These are phyloP conservation scores for Xylaria curta DNA, from an alignment of 495 filamentous ascomycete species.

Conservation along the genomic window DNA sequence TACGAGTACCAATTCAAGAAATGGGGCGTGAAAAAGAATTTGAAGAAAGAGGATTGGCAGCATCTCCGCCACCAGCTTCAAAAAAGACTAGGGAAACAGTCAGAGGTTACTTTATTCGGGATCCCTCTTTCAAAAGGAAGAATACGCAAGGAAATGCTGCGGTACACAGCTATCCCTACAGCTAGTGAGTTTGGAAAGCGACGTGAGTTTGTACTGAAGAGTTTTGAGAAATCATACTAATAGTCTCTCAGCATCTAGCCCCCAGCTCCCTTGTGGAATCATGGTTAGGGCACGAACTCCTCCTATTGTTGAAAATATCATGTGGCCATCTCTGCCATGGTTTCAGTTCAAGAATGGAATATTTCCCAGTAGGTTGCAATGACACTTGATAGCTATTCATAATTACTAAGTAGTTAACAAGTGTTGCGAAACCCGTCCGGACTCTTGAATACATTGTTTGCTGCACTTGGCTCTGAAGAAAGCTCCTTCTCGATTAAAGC, in stretches of 20 bases:
- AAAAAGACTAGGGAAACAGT: constrained; percentile 2
- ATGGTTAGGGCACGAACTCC: neutral
- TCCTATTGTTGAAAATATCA: neutral
- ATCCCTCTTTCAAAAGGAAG: neutral
- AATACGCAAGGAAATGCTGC: neutral
- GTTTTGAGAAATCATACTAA: neutral
- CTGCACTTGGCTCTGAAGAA: neutral
- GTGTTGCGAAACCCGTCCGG: neutral
- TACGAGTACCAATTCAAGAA: constrained; percentile 17
- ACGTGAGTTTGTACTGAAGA: neutral
- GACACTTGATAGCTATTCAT: neutral
- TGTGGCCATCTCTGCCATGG: constrained; percentile 14
- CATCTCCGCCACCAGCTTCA: neutral
- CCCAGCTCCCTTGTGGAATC: neutral
- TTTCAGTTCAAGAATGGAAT: neutral
- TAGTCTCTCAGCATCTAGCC: neutral
- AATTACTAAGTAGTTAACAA: neutral
- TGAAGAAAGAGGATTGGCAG: constrained; percentile 5
- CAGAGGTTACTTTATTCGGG: neutral
- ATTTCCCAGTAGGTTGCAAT: neutral
- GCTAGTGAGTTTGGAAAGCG: neutral
- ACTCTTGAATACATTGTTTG: neutral
- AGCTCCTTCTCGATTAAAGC: too few species aligned
- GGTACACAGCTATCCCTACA: constrained; percentile 11
- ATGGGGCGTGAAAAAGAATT: constrained; percentile 21